Percentiles rank a stretch among this genome's conserved stretches.
These are phyloP conservation scores for Entomortierella parvispora DNA, from an alignment of 192 early-diverging fungal genomes.

Conservation along the genomic window DNA sequence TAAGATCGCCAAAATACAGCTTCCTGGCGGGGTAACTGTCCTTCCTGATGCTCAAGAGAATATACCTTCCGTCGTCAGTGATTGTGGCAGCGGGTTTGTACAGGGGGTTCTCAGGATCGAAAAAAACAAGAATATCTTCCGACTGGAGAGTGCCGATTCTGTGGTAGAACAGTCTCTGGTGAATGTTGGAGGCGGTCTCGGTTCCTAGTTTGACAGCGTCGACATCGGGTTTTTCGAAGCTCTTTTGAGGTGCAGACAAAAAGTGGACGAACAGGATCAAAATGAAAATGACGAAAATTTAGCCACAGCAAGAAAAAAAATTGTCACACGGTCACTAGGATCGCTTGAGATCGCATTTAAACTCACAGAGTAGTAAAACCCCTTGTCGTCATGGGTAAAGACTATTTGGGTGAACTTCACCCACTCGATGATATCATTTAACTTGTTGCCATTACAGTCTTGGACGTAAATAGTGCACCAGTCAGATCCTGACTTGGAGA, in stretches of 20 bases:
- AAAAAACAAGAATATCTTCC: constrained; percentile 64
- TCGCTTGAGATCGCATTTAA: too few relatives aligned
- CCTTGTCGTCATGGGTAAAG: constrained; percentile 73
- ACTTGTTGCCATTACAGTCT: constrained; percentile 7
- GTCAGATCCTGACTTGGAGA: constrained; percentile 66
- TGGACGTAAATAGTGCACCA: constrained; percentile 69
- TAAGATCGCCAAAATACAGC: constrained; percentile 51
- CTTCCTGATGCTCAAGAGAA: constrained; percentile 56
- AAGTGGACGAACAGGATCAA: too few relatives aligned
- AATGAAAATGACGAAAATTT: too few relatives aligned
- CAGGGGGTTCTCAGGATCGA: constrained; percentile 57
- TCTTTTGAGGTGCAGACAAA: too few relatives aligned
- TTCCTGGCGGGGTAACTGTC: constrained; percentile 57
- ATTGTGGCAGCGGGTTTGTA: constrained; percentile 26
- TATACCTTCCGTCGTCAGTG: constrained; percentile 65
- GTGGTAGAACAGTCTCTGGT: constrained; percentile 51
- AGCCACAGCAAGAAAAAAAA: too few relatives aligned
- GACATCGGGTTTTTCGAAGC: constrained; percentile 12
- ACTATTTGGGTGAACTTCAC: constrained; percentile 64
- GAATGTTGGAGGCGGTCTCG: constrained; percentile 13
- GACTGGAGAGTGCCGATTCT: constrained; percentile 61
- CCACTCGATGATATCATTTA: constrained; percentile 54
- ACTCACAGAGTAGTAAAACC: constrained; percentile 69
- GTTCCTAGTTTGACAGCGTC: constrained; percentile 1
- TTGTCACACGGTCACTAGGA: too few relatives aligned